Conservation (phyloP, 768 basidiomycete species). For the Tricholoma flavovirens region DNA sequence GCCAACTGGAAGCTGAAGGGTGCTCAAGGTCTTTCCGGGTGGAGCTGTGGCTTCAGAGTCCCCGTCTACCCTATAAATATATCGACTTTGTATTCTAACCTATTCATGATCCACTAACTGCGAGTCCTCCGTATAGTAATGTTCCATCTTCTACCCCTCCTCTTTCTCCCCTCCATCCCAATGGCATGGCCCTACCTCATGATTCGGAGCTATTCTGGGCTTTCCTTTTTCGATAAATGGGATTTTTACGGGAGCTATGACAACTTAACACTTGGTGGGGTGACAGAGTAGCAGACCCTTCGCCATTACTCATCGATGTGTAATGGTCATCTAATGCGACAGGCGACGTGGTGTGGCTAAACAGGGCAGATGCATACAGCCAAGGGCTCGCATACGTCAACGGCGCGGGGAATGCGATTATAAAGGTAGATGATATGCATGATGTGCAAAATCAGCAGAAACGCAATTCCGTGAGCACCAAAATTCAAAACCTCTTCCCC, state of each 20-base stretch:
- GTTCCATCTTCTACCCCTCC: neutral
- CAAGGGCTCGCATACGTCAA: conserved; percentile 57
- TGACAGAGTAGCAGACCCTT: neutral
- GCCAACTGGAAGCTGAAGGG: neutral
- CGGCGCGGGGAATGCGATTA: conserved; percentile 53
- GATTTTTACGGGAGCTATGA: conserved; percentile 45
- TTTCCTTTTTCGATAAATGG: conserved; percentile 51
- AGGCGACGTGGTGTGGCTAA: conserved; percentile 64
- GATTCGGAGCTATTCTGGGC: conserved; percentile 41
- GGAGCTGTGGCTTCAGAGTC: neutral
- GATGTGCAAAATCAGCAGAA: conserved; percentile 45
- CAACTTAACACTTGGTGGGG: conserved; percentile 40
- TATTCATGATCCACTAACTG: neutral
- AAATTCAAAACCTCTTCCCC: neutral
- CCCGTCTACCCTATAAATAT: neutral
- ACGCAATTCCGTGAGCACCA: conserved; percentile 52
- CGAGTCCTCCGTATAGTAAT: neutral
- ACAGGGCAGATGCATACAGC: conserved; percentile 37
- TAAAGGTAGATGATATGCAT: conserved; percentile 70
- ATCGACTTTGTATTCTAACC: neutral
- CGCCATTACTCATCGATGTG: too few relatives aligned
- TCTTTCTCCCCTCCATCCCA: neutral
- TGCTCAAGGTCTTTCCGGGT: neutral
- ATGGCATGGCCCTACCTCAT: conserved; percentile 11
- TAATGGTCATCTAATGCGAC: conserved; percentile 4